These are phyloP conservation scores for Candida arabinofermentans DNA, from an alignment of 805 yeast species.

Conservation along the genomic window DNA sequence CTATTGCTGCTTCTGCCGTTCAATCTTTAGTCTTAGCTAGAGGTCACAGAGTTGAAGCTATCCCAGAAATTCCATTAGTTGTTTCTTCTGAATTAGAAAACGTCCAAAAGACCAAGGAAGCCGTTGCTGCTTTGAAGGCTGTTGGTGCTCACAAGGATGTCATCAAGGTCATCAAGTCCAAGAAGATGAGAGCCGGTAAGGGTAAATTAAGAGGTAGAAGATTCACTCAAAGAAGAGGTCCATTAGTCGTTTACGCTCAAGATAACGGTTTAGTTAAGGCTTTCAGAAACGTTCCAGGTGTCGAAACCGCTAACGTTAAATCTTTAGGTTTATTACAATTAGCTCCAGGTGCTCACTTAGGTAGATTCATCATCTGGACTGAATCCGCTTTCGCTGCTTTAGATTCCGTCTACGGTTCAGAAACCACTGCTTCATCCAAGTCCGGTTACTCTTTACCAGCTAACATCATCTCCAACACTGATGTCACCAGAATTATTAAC, in stretches of 20 bases:
- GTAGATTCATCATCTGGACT: slow-evolving; percentile 99
- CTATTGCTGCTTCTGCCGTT: slow-evolving; percentile 98
- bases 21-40: slow-evolving; percentile 98
- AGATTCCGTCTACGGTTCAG: slow-evolving; percentile 97
- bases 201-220: slow-evolving; percentile 99
- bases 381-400: slow-evolving; percentile 96
- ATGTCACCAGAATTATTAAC: slow-evolving; percentile 95
- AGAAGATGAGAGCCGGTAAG: slow-evolving; percentile 99
- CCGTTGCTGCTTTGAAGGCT: slow-evolving; percentile 96
- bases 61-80: slow-evolving; percentile 98
- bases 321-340: slow-evolving; percentile 94
- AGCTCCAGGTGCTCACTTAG: slow-evolving; percentile 99
- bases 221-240: slow-evolving; percentile 99
- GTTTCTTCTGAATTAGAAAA: slow-evolving; percentile 91
- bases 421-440: slow-evolving; percentile 78
- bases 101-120: slow-evolving; percentile 95
- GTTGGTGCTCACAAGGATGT: slow-evolving; percentile 99
- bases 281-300: slow-evolving; percentile 99
- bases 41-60: slow-evolving; percentile 99
- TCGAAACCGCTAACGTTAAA: slow-evolving; percentile 90
- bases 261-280: slow-evolving; percentile 98
- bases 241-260: slow-evolving; percentile 95
- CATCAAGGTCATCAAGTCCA: slow-evolving; percentile 95
- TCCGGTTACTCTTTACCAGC: slow-evolving; percentile 88
- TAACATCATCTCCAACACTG: slow-evolving; percentile 93